Evolutionary conservation across 805 yeast genomes (phyloP), one percentile per base, ranked within the genome.

Genomic region (Ogataea nonfermentans): DNA sequence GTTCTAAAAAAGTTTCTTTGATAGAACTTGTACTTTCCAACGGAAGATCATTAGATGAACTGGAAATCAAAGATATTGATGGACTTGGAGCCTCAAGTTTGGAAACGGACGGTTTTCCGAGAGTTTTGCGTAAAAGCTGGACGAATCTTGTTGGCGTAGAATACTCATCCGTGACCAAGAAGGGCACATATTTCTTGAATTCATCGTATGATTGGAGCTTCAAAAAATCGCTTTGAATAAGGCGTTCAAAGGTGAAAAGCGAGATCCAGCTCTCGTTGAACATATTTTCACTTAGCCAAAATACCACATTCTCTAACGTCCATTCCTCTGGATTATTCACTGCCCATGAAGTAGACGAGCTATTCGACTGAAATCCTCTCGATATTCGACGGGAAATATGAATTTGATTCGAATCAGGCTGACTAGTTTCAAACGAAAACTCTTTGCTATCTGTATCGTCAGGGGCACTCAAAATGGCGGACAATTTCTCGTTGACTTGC

Each of bases 231-330:
- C 76, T 73, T 0, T 89, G 88, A 8, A 70, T 65, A 3, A 89
- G 66, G 35, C 76, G 75, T 44, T 78, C 70, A 29, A 69, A 68
- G 28, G 65, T 64, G 59, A 89, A 84, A 12, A 79, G 73, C 4
- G 68, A 74, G n/a, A 74, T 66, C 96, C 96, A 89, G 10, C 81
- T 67, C 3, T 71, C 74, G 48, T 83, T 82, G 61, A 89, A 89
- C 14, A 74, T 70, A 56, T 88, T 73, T n/a, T 61, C 51, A 6
- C 73, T 79, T 17, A 89, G 67, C 95, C 95, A 89, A 33, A 65
- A 57, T 0, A 70, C 43, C 1, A 88, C 90, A 37, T 84, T 69
- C n/a, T 72, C 77, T 47, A 74, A 64, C 2, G 81, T 77, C 96
- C 96, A 88, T 43, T 77, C 81, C 5, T 68, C 70, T 1, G 84